Evolutionary conservation across 1,284 basidiomycete genomes (phyloP).

Genomic region (Cystobasidium pallidum): DNA sequence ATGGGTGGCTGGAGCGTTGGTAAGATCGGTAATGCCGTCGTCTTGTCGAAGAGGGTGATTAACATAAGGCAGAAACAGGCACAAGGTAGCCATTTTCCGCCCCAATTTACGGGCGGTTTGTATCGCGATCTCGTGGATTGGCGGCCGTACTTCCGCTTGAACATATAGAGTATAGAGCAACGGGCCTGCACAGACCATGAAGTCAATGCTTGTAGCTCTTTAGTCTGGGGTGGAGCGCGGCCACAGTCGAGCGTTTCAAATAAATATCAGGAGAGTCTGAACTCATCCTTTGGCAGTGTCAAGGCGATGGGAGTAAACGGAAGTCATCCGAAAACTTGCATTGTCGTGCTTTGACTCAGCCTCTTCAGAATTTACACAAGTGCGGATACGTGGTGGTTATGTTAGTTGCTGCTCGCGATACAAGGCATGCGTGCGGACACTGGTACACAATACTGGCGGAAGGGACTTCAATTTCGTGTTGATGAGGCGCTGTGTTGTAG

Average conservation of each 20-base stretch:
- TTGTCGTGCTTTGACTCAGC: too few relatives aligned
- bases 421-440: too few relatives aligned
- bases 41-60: background rate
- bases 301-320: background rate
- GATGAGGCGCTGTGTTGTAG: too few relatives aligned
- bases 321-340: background rate
- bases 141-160: constrained; percentile 1
- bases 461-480: too few relatives aligned
- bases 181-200: background rate
- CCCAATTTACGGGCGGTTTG: background rate
- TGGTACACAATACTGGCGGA: too few relatives aligned
- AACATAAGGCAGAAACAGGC: background rate
- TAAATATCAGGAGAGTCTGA: background rate
- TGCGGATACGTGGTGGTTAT: too few relatives aligned
- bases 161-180: background rate
- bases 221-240: background rate
- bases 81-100: background rate
- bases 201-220: background rate
- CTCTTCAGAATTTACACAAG: too few relatives aligned
- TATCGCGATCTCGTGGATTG: background rate
- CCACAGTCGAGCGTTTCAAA: background rate
- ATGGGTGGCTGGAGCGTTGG: background rate
- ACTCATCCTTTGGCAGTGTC: background rate
- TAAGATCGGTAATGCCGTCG: background rate
- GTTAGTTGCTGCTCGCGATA: too few relatives aligned